Conservation (phyloP, 2,329 filamentous ascomycete genomes). For the Claviceps humidiphila region DNA sequence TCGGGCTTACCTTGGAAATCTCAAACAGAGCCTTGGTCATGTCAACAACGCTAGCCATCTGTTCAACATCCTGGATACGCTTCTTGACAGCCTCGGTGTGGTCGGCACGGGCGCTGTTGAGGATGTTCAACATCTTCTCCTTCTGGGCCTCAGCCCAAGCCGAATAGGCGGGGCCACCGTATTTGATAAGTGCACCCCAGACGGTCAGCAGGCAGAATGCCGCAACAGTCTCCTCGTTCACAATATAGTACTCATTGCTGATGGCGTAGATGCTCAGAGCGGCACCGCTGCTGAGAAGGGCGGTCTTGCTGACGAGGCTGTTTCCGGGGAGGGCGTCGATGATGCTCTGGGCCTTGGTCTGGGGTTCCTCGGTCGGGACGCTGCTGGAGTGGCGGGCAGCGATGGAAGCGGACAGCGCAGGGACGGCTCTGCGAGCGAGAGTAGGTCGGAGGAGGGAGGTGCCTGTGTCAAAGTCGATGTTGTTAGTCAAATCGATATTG, state of each 20-base stretch:
- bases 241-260: conserved; percentile 98
- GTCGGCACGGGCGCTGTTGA: conserved; percentile 87
- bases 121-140: conserved; percentile 85
- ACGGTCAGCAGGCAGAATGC: conserved; percentile 85
- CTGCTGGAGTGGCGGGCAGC: conserved; percentile 60
- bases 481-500: background rate
- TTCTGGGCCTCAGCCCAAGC: conserved; percentile 85
- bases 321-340: conserved; percentile 86
- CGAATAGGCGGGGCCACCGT: conserved; percentile 80
- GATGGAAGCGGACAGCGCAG: conserved; percentile 57
- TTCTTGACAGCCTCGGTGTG: conserved; percentile 92
- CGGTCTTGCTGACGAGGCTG: conserved; percentile 88
- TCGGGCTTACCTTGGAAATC: conserved; percentile 72
- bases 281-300: conserved; percentile 86
- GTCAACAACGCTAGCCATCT: conserved; percentile 88
- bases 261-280: conserved; percentile 88
- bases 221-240: conserved; percentile 97
- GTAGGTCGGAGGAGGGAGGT: conserved; percentile 81
- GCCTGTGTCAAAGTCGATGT: conserved; percentile 38
- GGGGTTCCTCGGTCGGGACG: conserved; percentile 75
- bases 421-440: conserved; percentile 60
- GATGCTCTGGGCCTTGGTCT: conserved; percentile 94
- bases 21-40: conserved; percentile 95
- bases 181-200: conserved; percentile 86
- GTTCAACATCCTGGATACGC: conserved; percentile 86